Conservation (phyloP, 805 yeast species). For the Metschnikowia noctiluminum region DNA sequence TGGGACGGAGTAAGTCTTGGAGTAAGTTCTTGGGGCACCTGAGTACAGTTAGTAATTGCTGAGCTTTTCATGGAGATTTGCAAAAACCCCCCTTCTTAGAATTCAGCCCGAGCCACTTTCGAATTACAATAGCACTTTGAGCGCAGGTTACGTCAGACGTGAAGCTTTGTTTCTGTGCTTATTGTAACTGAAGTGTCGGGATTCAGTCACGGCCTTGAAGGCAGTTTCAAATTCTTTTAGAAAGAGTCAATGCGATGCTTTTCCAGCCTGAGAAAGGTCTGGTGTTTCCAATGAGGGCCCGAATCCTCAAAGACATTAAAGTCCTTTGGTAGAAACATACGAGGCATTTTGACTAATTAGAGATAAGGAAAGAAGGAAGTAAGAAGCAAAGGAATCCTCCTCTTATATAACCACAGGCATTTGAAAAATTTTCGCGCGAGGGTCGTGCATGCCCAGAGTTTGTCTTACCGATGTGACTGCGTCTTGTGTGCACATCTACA, state of each 20-base stretch:
- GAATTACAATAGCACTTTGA: conserved; percentile 7
- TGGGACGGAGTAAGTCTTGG: conserved; percentile 99
- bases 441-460: conserved; percentile 6
- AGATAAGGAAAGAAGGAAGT: conserved; percentile 1
- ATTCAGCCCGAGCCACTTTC: not conserved
- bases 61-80: not conserved
- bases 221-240: conserved; percentile 2
- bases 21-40: conserved; percentile 99
- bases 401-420: conserved; percentile 2
- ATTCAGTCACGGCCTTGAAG: conserved; percentile 55
- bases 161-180: conserved; percentile 3
- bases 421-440: conserved; percentile 13
- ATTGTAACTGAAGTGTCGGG: conserved; percentile 84
- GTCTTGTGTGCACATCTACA: not conserved
- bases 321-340: conserved; percentile 42
- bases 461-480: not conserved
- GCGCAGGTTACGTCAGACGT: no score
- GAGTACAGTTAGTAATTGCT: conserved; percentile 7
- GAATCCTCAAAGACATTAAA: conserved; percentile 49
- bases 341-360: conserved; percentile 52
- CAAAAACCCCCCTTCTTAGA: not conserved
- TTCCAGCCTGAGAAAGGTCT: not conserved
- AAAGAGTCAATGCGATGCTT: conserved; percentile 4
- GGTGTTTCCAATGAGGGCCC: conserved; percentile 55
- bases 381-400: not conserved